Evolutionary conservation across 805 yeast species (phyloP).

Genomic region (Wickerhamiella spandovensis): DNA sequence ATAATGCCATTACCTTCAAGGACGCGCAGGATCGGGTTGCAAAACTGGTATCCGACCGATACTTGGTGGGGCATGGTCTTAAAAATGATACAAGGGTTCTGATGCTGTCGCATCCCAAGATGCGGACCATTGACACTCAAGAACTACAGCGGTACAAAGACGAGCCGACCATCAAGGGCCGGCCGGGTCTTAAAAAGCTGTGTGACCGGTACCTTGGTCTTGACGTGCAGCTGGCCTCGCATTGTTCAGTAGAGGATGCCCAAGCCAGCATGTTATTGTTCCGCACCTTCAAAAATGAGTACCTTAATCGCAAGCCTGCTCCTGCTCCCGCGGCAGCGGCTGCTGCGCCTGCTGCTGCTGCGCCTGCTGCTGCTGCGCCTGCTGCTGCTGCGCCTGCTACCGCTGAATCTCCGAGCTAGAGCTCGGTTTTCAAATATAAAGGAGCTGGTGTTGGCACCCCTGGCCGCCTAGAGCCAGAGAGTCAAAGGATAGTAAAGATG

Average conservation of each 20-base stretch:
- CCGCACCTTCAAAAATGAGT: neutral
- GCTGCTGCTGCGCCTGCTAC: no score
- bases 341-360: no score
- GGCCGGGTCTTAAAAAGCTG: constrained; percentile 57
- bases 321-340: no score
- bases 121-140: constrained; percentile 62
- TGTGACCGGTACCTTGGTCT: constrained; percentile 40
- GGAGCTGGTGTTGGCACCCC: no score
- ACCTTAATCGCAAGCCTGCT: neutral
- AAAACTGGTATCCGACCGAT: constrained; percentile 34
- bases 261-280: constrained; percentile 73
- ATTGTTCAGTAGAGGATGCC: constrained; percentile 86
- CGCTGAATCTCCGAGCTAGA: no score
- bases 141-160: constrained; percentile 43
- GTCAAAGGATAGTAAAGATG: neutral
- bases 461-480: no score
- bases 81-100: constrained; percentile 64
- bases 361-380: no score
- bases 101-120: constrained; percentile 51
- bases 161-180: constrained; percentile 5
- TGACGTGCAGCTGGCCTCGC: constrained; percentile 61
- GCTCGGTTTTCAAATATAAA: no score
- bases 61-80: constrained; percentile 73
- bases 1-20: constrained; percentile 48
- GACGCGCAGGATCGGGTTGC: constrained; percentile 50